Conservation (phyloP, 805 yeast genomes). For the Priceomyces carsonii region DNA sequence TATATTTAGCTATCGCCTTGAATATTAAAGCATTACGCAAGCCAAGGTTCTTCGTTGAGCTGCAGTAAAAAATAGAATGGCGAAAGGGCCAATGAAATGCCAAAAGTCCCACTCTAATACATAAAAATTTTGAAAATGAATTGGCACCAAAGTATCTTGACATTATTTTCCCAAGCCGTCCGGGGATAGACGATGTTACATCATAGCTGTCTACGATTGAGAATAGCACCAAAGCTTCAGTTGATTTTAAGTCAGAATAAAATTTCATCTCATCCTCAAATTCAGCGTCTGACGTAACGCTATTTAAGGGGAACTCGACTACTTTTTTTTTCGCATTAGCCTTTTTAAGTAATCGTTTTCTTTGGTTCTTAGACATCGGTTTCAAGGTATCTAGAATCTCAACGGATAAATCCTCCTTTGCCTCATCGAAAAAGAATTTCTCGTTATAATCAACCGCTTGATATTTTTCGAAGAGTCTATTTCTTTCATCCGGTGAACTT, state of each 20-base stretch:
- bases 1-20: conserved; percentile 38
- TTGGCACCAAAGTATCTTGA: conserved; percentile 25
- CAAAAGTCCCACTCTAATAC: conserved; percentile 40
- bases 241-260: conserved; percentile 31
- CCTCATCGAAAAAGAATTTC: conserved; percentile 5
- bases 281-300: conserved; percentile 9
- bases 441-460: background rate
- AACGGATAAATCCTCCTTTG: background rate
- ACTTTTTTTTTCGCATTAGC: conserved; percentile 6
- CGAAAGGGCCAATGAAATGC: conserved; percentile 50
- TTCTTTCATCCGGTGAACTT: background rate
- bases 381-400: conserved; percentile 12
- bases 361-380: conserved; percentile 19
- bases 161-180: conserved; percentile 21
- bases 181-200: conserved; percentile 31
- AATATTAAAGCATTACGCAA: conserved; percentile 42
- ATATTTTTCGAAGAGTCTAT: conserved; percentile 1
- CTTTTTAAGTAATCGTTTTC: conserved; percentile 16
- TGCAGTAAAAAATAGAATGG: conserved; percentile 37
- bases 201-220: conserved; percentile 39
- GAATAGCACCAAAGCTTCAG: conserved; percentile 43
- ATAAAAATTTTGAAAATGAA: conserved; percentile 28
- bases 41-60: conserved; percentile 39
- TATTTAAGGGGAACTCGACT: conserved; percentile 2
- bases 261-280: conserved; percentile 22